Evolutionary conservation across 116 monocot genomes (phyloP), one percentile per base, ranked within the genome.

Genomic region (Dioscorea cayenensis): DNA sequence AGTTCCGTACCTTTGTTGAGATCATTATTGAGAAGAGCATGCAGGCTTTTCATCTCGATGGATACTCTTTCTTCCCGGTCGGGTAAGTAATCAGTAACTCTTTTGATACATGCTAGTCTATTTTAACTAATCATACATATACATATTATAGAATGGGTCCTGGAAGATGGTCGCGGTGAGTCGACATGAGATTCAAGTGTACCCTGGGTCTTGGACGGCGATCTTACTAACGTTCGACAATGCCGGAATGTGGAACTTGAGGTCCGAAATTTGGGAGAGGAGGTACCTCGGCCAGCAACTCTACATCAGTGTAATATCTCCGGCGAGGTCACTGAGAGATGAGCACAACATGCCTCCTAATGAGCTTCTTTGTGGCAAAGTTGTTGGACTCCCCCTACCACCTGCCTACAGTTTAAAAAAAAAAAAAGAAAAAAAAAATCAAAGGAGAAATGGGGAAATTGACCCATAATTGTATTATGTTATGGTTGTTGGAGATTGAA

Each of bases 191-290:
- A 82, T 94, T 21, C 87, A 94, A 71, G 94, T 94, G 28, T 94
- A 90, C 73, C 94, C 85, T 7, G 75, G 63, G 29, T 94, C 94
- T 16, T 94, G 94, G 94, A 29, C 90, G 28, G 94, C 90, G 25
- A 82, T 94, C 70, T 77, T 94, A 90, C 72, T 84, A 14, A 85
- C 94, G 2, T 92, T 92, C 75, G 92, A 92, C 74, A 92, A 92
- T 68, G 79, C 79, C 36, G 90, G 94, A 0, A 87, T 90, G 85
- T 90, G 94, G 94, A 94, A 85, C 81, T 63, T 94, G 37, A 77
- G 94, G 70, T 85, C 90, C 13, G 79, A 79, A 78, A 64, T 82
- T 14, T 82, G 72, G 90, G 94, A 94, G 71, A 81, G 80, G 75
- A 71, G 72, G 36, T 94, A 90, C 74, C 84, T 94, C 4, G 94